Base-by-base conservation (phyloP, 176 grass and related monocot genomes). In the Alopecurus myosuroides region DNA sequence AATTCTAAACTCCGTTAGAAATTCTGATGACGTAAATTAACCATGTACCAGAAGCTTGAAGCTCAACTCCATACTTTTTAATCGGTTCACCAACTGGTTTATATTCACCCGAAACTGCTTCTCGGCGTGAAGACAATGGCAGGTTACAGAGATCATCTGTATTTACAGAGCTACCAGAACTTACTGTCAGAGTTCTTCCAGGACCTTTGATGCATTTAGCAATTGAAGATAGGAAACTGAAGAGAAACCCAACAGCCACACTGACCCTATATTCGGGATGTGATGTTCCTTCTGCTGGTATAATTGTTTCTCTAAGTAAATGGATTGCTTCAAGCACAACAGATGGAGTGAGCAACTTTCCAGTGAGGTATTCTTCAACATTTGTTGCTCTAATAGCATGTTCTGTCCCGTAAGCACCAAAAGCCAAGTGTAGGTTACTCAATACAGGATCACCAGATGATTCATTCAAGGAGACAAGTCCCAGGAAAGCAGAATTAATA, bases 1-100 rank as follows among this genome's bases (percentile, higher is more conserved):
- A 44, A 0, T 17, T 50, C 8, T n/a, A 34, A 13, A 15, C 31
- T 30, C 1, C 26, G 57, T 30, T 1, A 57, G 20, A 26, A 50
- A 18, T 3, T 49, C 1, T 41, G 66, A 73, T 28, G 34, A 70
- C 61, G 10, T 74, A 58, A 82, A 68, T 4, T 37, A 67, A 40
- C 3, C 50, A 65, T 86, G 58, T 91, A 94, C 94, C 94, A 46
- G 94, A 93, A 61, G 94, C 87, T 92, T 97, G 94, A 83, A 94
- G 34, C 77, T 97, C 94, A 81, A 83, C 94, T 55, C 58, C 75
- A 51, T 74, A 83, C 77, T 97, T 97, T 31, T 91, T 90, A 64
- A 94, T 88, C 18, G 91, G 91, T 23, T 93, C 89, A 4, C 94
- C 94, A 75, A 94, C 85, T 39, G 94, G 91, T 70, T 65, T 86